These are phyloP conservation scores for Gossypium thurberi DNA, from an alignment of 345 rosid genomes.

Conservation along the genomic window DNA sequence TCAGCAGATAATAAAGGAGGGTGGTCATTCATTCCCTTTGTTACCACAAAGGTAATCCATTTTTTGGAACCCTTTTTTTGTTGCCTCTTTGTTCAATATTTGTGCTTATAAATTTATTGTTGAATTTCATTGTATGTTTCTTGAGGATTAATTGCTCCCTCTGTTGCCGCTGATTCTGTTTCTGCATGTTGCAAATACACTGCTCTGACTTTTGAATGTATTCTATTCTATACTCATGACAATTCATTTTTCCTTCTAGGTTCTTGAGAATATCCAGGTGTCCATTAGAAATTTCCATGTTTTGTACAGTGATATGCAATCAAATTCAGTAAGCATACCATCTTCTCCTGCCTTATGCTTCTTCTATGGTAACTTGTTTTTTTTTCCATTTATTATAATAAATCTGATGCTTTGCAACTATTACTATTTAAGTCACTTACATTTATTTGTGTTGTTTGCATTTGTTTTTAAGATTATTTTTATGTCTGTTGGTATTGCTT, in stretches of 20 bases:
- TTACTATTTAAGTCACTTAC: not conserved
- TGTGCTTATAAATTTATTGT: not conserved
- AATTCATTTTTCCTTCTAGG: conserved; percentile 31
- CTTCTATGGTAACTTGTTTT: not conserved
- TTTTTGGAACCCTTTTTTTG: not conserved
- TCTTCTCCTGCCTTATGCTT: not conserved
- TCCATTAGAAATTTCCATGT: conserved; percentile 75
- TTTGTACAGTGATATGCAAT: conserved; percentile 43
- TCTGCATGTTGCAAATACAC: not conserved
- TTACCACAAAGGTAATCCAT: conserved; percentile 69
- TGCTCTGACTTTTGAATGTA: not conserved
- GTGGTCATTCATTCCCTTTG: conserved; percentile 57
- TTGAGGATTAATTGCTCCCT: conserved; percentile 8
- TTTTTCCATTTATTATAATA: not conserved
- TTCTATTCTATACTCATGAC: not conserved
- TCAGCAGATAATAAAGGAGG: conserved; percentile 70
- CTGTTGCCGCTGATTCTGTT: not conserved
- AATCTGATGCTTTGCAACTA: not conserved
- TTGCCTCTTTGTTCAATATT: not conserved
- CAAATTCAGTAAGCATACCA: conserved; percentile 46
- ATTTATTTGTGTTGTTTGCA: not conserved
- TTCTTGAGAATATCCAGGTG: conserved; percentile 80
- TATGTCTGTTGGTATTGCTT: not conserved
- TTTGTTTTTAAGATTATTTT: not conserved
- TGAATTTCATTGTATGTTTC: not conserved